phyloP scores from a whole-genome alignment of 129 eudicot species.

The Kitagawia praeruptora region DNA sequence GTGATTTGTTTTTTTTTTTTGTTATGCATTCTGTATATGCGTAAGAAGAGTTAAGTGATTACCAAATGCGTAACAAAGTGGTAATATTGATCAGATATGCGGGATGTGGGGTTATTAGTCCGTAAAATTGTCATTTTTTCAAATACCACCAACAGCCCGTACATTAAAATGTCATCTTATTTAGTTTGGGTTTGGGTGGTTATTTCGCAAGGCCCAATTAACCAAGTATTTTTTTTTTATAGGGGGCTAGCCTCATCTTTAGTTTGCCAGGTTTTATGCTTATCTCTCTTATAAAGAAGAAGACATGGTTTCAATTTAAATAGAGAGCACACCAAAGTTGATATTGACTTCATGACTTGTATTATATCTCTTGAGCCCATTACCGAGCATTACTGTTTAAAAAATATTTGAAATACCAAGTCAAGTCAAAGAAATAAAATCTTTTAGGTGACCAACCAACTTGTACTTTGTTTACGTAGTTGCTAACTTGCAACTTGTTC shows the following conservation, averaged over 20 bases:
- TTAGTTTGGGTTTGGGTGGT: background rate
- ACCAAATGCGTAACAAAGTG: too few relatives aligned
- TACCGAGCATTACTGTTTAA: background rate
- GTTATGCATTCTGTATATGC: too few relatives aligned
- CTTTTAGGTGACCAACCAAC: background rate
- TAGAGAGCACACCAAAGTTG: background rate
- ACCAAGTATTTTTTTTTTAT: too few relatives aligned
- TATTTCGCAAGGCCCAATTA: background rate
- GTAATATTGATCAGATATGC: too few relatives aligned
- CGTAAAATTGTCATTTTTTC: too few relatives aligned
- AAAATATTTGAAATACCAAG: background rate
- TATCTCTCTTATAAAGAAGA: too few relatives aligned
- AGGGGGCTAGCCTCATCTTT: too few relatives aligned
- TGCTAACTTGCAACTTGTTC: background rate
- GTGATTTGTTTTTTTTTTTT: too few relatives aligned
- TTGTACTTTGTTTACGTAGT: background rate
- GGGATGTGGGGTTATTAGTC: too few relatives aligned
- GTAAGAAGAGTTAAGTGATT: too few relatives aligned
- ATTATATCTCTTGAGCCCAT: background rate
- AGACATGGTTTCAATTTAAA: too few relatives aligned
- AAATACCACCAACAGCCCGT: background rate
- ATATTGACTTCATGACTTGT: background rate
- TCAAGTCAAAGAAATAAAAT: background rate
- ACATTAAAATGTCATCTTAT: background rate
- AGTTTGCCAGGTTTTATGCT: too few relatives aligned